A percentile compares a stretch with the other conserved stretches of the same genome.
Conservation (phyloP, 805 yeast genomes). For the Cyberlindnera samutprakarnensis region DNA sequence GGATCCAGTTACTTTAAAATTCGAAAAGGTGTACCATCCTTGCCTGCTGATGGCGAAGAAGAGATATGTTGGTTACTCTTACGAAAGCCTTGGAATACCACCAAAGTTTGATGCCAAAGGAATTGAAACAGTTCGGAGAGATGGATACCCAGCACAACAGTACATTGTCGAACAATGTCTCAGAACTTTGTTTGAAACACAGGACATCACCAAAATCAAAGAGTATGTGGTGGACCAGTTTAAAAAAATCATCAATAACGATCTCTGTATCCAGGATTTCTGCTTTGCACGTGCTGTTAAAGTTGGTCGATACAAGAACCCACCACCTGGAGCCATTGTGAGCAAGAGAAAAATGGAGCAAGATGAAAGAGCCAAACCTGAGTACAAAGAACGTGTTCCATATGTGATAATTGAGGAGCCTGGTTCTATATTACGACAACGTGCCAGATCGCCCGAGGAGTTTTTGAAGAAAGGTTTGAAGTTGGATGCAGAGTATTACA, state of each 20-base stretch:
- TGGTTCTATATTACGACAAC: constrained; percentile 57
- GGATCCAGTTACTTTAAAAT: constrained; percentile 72
- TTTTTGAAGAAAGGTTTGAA: constrained; percentile 40
- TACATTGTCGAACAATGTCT: constrained; percentile 68
- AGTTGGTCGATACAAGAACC: constrained; percentile 72
- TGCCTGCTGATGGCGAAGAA: constrained; percentile 78
- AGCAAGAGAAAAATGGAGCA: constrained; percentile 52
- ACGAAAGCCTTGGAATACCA: constrained; percentile 39
- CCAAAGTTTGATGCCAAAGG: constrained; percentile 94
- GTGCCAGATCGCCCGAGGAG: constrained; percentile 75
- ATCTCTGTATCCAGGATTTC: constrained; percentile 69
- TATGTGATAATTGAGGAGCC: constrained; percentile 67
- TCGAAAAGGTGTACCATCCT: constrained; percentile 91
- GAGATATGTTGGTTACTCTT: constrained; percentile 83
- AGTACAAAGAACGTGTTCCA: constrained; percentile 82
- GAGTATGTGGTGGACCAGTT: constrained; percentile 59
- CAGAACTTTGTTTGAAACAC: constrained; percentile 60
- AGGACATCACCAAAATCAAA: constrained; percentile 66
- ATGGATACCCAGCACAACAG: constrained; percentile 90
- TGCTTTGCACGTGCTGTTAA: constrained; percentile 89
- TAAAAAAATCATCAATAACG: constrained; percentile 51
- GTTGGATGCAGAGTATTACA: constrained; percentile 81
- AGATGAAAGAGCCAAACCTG: constrained; percentile 77
- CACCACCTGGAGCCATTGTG: constrained; percentile 90
- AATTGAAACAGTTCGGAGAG: constrained; percentile 88